Conservation (phyloP, 2,329 filamentous ascomycete genomes). For the Cryphonectria naterciae region DNA sequence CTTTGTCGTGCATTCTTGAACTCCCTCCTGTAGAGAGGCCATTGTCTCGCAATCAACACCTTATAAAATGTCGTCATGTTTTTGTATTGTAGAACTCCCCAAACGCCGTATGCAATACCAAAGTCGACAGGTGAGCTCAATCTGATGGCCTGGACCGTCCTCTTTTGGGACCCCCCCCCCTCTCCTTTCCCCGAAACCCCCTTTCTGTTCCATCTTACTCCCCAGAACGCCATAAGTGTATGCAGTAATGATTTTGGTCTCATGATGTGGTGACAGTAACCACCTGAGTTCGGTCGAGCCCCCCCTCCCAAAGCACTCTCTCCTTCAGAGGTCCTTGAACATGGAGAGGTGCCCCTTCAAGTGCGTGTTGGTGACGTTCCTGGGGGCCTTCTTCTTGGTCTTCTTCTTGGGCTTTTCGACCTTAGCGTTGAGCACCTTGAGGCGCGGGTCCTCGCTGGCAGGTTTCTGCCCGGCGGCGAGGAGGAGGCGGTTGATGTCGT, state of each 20-base stretch:
- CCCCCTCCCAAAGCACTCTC: no score
- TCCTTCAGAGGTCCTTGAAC: constrained; percentile 62
- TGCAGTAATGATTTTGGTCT: constrained; percentile 12
- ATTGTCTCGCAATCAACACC: background rate
- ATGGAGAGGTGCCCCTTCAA: constrained; percentile 48
- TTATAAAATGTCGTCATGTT: background rate
- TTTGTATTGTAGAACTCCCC: background rate
- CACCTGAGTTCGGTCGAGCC: background rate
- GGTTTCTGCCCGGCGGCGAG: constrained; percentile 80
- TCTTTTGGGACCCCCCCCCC: background rate
- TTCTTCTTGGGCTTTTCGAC: constrained; percentile 74
- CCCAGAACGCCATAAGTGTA: constrained; percentile 21
- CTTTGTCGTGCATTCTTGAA: background rate
- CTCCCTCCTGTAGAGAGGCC: background rate
- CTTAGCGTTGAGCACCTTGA: constrained; percentile 61
- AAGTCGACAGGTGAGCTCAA: constrained; percentile 12
- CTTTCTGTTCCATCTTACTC: constrained; percentile 15
- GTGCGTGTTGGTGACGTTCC: constrained; percentile 85
- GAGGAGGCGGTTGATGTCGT: constrained; percentile 78
- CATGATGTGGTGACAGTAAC: background rate
- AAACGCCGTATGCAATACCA: constrained; percentile 15
- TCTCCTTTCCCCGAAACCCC: background rate
- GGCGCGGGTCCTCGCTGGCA: constrained; percentile 75
- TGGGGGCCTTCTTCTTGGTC: constrained; percentile 65
- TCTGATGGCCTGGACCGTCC: constrained; percentile 14